Conservation (phyloP, 176 grass and related monocot species). For the Raddia distichophylla region DNA sequence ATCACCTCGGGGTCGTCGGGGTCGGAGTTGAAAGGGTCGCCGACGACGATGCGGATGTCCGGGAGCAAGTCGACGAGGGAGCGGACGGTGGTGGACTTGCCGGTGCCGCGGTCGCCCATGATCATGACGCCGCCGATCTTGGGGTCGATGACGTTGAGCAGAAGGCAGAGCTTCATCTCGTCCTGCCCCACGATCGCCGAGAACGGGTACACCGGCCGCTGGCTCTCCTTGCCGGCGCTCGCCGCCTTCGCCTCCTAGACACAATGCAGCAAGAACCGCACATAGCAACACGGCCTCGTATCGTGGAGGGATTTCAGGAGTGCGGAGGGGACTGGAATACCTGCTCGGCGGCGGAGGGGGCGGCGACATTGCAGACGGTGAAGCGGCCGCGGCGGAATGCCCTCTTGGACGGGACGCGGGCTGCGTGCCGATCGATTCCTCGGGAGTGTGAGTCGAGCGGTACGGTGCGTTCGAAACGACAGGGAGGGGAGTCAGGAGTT, state of each 20-base stretch:
- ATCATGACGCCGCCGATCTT: constrained; percentile 99
- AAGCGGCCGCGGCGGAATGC: constrained; percentile 43
- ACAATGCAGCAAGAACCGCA: neutral
- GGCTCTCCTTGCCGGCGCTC: constrained; percentile 60
- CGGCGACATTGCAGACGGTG: constrained; percentile 62
- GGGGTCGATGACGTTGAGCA: constrained; percentile 98
- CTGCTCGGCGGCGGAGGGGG: constrained; percentile 51
- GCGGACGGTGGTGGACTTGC: constrained; percentile 93
- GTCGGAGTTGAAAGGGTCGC: constrained; percentile 98
- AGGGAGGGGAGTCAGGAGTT: neutral
- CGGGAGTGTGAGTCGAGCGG: neutral
- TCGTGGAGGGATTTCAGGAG: neutral
- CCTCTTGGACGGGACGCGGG: constrained; percentile 33
- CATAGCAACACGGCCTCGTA: neutral
- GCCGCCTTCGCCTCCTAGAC: constrained; percentile 25
- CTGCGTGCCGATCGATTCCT: constrained; percentile 1
- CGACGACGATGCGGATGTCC: constrained; percentile 76
- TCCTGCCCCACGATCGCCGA: constrained; percentile 97
- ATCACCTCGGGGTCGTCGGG: constrained; percentile 89
- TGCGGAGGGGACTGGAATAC: neutral
- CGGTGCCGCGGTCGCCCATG: constrained; percentile 96
- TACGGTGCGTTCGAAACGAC: neutral
- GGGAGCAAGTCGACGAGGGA: constrained; percentile 96
- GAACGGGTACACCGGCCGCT: constrained; percentile 92
- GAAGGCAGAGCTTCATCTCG: constrained; percentile 98